These are phyloP conservation scores for Golubevia pallescens DNA, from an alignment of 1,284 basidiomycete species.

Conservation along the genomic window DNA sequence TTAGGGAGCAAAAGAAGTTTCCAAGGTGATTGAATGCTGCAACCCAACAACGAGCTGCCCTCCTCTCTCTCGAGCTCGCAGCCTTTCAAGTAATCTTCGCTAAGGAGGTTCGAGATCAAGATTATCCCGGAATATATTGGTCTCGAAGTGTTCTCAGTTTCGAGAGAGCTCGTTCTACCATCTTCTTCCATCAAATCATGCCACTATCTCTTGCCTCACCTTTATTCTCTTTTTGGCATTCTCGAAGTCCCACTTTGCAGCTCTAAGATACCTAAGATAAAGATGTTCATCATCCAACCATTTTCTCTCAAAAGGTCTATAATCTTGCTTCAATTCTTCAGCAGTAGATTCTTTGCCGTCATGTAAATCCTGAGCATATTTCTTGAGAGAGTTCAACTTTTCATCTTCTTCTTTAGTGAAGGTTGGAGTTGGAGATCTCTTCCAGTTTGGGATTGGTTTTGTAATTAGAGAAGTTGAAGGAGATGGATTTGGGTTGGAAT, in stretches of 20 bases:
- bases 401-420: not conserved
- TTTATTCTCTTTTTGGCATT: slow-evolving; percentile 47
- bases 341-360: not conserved
- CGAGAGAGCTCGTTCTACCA: too few relatives aligned
- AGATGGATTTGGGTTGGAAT: not conserved
- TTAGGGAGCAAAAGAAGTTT: not conserved
- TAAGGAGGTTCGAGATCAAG: too few relatives aligned
- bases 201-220: slow-evolving; percentile 5
- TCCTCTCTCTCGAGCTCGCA: too few relatives aligned
- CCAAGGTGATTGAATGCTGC: too few relatives aligned
- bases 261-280: slow-evolving; percentile 45
- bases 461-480: not conserved
- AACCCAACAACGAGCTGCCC: too few relatives aligned
- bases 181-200: not conserved
- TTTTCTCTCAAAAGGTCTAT: slow-evolving; percentile 33
- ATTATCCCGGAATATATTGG: too few relatives aligned
- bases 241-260: slow-evolving; percentile 47
- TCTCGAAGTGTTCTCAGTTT: too few relatives aligned
- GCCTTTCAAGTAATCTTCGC: too few relatives aligned
- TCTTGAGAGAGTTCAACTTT: not conserved
- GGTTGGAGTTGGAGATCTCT: not conserved
- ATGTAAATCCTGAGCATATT: not conserved
- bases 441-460: not conserved
- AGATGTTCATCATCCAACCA: slow-evolving; percentile 40
- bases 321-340: slow-evolving; percentile 10